Percentiles rank a stretch among this genome's conserved stretches.
Conservation (phyloP, 257 asterid genomes). For the Scutellaria baicalensis region DNA sequence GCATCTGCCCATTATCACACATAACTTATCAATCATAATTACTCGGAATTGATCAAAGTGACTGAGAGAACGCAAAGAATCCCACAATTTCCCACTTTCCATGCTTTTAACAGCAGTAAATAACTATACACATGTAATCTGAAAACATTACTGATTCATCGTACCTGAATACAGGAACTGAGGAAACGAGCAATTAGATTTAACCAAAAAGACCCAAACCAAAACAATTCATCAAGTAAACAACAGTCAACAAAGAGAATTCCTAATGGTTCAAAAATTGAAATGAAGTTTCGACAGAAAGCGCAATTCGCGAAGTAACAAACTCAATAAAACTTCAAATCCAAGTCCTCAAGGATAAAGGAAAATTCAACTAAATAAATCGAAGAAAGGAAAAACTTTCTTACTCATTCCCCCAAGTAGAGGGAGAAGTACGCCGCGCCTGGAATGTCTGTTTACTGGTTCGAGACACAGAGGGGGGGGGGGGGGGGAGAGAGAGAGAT, state of each 20-base stretch:
- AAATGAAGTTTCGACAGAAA: not conserved
- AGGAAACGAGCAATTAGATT: not conserved
- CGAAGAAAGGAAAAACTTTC: not conserved
- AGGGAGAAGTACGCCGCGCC: not conserved
- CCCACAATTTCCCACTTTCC: not conserved
- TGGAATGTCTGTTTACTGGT: not conserved
- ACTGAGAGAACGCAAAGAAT: not conserved
- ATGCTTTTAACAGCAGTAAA: not conserved
- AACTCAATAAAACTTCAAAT: not conserved
- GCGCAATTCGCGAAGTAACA: not conserved
- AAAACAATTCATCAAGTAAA: not conserved
- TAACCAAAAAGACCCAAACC: not conserved
- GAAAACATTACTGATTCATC: not conserved
- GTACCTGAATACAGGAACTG: conserved; percentile 2
- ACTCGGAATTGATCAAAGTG: not conserved
- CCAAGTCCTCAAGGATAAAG: not conserved
- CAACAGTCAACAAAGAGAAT: not conserved
- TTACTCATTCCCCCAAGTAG: not conserved
- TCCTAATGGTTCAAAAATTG: not conserved
- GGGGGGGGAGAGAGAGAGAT: not conserved
- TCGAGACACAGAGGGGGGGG: not conserved
- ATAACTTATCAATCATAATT: not conserved
- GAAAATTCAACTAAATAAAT: not conserved
- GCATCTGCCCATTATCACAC: not conserved
- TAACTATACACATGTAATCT: not conserved